Percentiles rank a stretch among this genome's conserved stretches.
Evolutionary conservation across 2,329 filamentous ascomycete species (phyloP).

Genomic region (Epichloe coenophiala): DNA sequence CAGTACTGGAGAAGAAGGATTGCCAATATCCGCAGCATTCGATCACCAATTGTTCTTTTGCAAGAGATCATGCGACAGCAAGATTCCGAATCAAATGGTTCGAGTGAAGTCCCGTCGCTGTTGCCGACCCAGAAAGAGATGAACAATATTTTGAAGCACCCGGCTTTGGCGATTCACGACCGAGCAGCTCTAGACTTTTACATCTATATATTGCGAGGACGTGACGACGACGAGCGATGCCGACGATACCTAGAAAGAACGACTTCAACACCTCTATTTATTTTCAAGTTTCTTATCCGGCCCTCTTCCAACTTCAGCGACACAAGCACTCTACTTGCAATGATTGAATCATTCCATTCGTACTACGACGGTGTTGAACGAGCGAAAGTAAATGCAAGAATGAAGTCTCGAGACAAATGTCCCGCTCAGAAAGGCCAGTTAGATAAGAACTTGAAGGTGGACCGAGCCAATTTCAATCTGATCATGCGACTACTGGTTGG

Average conservation of each 20-base stretch:
- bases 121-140: slow-evolving; percentile 14
- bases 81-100: slow-evolving; percentile 6
- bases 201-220: slow-evolving; percentile 16
- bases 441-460: slow-evolving; percentile 1
- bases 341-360: slow-evolving; percentile 15
- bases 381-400: too few relatives aligned
- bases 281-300: slow-evolving; percentile 19
- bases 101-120: slow-evolving; percentile 10
- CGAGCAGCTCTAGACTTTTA: slow-evolving; percentile 13
- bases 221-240: slow-evolving; percentile 19
- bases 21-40: slow-evolving; percentile 14
- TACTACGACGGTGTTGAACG: slow-evolving; percentile 5
- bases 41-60: slow-evolving; percentile 18
- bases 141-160: slow-evolving; percentile 9
- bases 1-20: slow-evolving; percentile 9
- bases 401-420: not conserved
- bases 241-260: slow-evolving; percentile 15
- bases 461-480: slow-evolving; percentile 12
- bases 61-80: slow-evolving; percentile 18
- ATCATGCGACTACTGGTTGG: slow-evolving; percentile 14
- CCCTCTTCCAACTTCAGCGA: slow-evolving; percentile 12
- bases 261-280: slow-evolving; percentile 14
- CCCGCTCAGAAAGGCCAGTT: not conserved
- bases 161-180: slow-evolving; percentile 11
- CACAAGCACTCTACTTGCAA: slow-evolving; percentile 11